Evolutionary conservation across 306 rosid genomes (phyloP), one percentile per base, ranked within the genome.

Genomic region (Inga oerstediana): DNA sequence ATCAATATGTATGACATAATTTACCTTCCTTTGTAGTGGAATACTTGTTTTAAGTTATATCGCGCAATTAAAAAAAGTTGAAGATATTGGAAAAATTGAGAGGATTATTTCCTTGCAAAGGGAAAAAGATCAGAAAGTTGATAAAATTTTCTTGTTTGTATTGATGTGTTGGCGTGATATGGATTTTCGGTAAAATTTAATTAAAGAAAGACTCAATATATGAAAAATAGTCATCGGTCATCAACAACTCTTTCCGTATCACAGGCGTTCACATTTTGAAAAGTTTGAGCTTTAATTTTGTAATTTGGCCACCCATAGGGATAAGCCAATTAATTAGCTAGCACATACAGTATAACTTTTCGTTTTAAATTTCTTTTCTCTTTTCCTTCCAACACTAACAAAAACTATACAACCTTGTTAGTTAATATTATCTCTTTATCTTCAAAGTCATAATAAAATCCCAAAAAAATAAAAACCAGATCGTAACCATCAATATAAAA

Each of bases 231-330:
- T 72, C 74, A 19, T 32, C 15, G 64, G 64, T 46, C 49, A 69
- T 62, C 74, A 69, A 76, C 81, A 80, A 27, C 9, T 58, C 59
- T 54, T 39, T 65, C 22, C 77, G 35, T 24, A 41, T 24, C 72
- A 14, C 10, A 27, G 61, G 61, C 59, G 7, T 15, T 71, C 34
- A 10, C n/a, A 14, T 34, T 5, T 37, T 4, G 79, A n/a, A 75
- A 19, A 35, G 11, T 43, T 43, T 43, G 35, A 71, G 75, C 52
- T 43, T 71, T 71, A 2, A 24, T 52, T n/a, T 5, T 20, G 10
- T 34, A 32, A 66, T 44, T 7, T 8, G 65, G 13, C 32, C 65
- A 54, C 62, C 7, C 62, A 54, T 54, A 0, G 22, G 11, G 62
- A 54, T 54, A 20, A 54, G 62, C 10, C 5, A 54, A 54, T 54